Conservation (phyloP, 2,329 filamentous ascomycete species). For the Fusarium torulosum region DNA sequence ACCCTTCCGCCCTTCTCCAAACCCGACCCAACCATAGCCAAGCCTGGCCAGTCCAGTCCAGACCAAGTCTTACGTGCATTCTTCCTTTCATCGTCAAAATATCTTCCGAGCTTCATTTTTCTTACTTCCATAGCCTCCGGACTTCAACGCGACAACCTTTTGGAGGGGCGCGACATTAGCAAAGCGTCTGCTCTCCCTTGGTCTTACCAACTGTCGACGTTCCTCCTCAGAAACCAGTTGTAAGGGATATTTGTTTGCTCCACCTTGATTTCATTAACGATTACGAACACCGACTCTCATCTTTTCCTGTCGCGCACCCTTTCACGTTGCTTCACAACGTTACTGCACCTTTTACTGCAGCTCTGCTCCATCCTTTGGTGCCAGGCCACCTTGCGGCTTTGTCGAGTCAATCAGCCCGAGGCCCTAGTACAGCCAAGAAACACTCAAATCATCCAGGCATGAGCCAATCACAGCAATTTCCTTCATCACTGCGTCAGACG, state of each 20-base stretch:
- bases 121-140: neutral
- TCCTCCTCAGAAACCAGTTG: conserved; percentile 14
- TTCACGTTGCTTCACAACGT: conserved; percentile 6
- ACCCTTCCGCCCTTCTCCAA: conserved; percentile 37
- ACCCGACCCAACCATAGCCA: conserved; percentile 10
- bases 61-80: conserved; percentile 12
- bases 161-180: neutral
- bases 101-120: conserved; percentile 5
- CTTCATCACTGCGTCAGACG: conserved; percentile 49
- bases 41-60: conserved; percentile 15
- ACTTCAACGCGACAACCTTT: neutral
- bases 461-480: conserved; percentile 58
- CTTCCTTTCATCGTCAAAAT: conserved; percentile 30
- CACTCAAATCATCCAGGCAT: conserved; percentile 45
- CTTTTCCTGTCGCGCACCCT: conserved; percentile 20
- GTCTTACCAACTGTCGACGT: conserved; percentile 25
- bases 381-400: conserved; percentile 31
- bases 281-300: conserved; percentile 5
- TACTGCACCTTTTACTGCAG: conserved; percentile 20
- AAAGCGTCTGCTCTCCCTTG: conserved; percentile 15
- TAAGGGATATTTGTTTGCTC: conserved; percentile 24
- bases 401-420: conserved; percentile 16
- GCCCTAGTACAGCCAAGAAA: conserved; percentile 28
- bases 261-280: conserved; percentile 7
- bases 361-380: conserved; percentile 15